phyloP scores from a whole-genome alignment of 202 grass and related monocot species.

The Brachypodium distachyon region DNA sequence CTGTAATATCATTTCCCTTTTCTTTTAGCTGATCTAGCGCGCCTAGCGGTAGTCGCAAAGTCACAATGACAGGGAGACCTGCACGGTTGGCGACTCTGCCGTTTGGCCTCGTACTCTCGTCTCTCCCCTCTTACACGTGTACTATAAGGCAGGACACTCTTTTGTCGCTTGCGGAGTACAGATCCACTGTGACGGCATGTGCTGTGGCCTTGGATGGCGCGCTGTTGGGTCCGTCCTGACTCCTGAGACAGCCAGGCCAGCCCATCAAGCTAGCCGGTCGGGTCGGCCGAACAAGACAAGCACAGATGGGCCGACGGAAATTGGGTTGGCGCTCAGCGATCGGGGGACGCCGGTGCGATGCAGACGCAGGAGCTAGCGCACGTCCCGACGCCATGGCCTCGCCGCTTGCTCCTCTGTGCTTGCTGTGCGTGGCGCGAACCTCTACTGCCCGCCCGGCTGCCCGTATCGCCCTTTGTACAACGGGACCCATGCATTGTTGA shows the following conservation, averaged over 20 bases:
- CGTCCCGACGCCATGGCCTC: neutral
- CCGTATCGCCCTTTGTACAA: neutral
- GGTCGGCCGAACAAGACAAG: neutral
- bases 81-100: no score
- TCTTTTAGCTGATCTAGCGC: no score
- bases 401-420: neutral
- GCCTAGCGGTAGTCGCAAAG: no score
- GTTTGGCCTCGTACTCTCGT: no score
- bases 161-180: slow-evolving; percentile 20
- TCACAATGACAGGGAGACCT: no score
- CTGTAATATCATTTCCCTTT: no score
- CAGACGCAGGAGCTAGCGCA: neutral
- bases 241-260: neutral
- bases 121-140: no score
- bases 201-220: neutral
- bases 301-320: neutral
- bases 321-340: neutral
- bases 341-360: neutral
- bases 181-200: slow-evolving; percentile 32
- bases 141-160: neutral
- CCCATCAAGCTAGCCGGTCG: neutral
- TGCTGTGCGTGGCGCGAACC: no score
- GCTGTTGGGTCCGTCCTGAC: neutral
- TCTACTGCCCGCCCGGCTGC: neutral
- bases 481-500: neutral